phyloP scores from a whole-genome alignment of 805 yeast genomes.

The Isabelozyma rhagii region DNA sequence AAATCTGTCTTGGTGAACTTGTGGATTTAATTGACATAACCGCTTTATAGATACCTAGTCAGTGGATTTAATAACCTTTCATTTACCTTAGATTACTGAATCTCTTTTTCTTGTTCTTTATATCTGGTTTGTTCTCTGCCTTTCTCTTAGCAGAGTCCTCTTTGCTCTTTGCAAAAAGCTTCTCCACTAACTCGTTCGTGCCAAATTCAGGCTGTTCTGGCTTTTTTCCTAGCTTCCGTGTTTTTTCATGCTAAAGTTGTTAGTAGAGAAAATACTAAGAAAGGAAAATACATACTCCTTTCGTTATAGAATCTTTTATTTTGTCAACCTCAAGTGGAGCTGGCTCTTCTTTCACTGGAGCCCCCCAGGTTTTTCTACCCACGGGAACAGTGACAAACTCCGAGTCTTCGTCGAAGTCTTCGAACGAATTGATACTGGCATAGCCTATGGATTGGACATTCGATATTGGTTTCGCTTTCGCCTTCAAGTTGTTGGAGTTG shows the following conservation, averaged over 20 bases:
- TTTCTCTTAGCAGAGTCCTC: conserved; percentile 5
- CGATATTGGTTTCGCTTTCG: conserved; percentile 20
- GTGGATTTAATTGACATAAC: no score
- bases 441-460: conserved; percentile 37
- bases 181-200: conserved; percentile 3
- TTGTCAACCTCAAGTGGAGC: neutral
- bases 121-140: conserved; percentile 10
- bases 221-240: conserved; percentile 8
- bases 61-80: neutral
- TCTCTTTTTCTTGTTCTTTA: conserved; percentile 10
- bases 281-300: neutral
- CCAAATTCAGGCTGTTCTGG: neutral
- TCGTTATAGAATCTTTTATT: neutral
- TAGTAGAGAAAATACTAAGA: neutral
- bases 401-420: conserved; percentile 13
- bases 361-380: conserved; percentile 16
- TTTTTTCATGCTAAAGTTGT: conserved; percentile 1
- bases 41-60: no score
- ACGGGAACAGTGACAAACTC: conserved; percentile 3
- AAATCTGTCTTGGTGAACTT: no score
- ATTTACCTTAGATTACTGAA: neutral
- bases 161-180: conserved; percentile 3
- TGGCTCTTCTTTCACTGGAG: neutral
- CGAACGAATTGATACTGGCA: conserved; percentile 33
- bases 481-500: conserved; percentile 19